Percentiles rank a stretch among this genome's conserved stretches.
These are phyloP conservation scores for Crotalaria pallida DNA, from an alignment of 306 rosid genomes.

Conservation along the genomic window DNA sequence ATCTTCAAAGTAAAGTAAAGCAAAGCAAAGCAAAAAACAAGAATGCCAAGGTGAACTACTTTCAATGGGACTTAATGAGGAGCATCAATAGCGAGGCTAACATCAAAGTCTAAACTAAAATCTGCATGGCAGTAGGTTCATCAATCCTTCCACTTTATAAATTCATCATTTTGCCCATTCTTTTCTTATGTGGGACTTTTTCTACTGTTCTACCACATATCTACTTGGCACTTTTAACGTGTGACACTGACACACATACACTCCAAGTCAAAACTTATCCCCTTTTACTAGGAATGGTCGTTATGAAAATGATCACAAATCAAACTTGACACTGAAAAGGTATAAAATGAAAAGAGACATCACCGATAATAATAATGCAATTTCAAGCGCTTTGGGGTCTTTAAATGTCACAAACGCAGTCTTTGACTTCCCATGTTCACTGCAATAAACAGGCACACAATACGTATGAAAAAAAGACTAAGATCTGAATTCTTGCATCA, in stretches of 20 bases:
- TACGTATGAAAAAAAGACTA: background rate
- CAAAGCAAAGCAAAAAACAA: background rate
- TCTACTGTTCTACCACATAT: background rate
- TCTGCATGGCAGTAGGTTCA: background rate
- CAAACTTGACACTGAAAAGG: conserved; percentile 8
- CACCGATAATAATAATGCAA: conserved; percentile 84
- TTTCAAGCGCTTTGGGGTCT: conserved; percentile 92
- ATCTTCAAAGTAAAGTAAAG: background rate
- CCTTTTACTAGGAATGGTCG: background rate
- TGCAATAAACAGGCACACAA: conserved; percentile 37
- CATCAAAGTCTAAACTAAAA: background rate
- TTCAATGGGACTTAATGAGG: background rate
- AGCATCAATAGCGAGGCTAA: background rate
- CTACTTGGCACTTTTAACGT: background rate
- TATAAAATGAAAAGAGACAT: conserved; percentile 16
- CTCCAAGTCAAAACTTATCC: background rate
- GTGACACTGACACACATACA: background rate
- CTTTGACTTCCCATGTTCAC: conserved; percentile 68
- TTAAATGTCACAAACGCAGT: conserved; percentile 90
- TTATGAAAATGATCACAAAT: background rate
- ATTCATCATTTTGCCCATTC: background rate
- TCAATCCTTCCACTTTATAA: too few relatives aligned
- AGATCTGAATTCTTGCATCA: background rate
- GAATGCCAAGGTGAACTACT: background rate
- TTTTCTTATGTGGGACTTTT: too few relatives aligned